Evolutionary conservation across 805 yeast genomes (phyloP).

Genomic region (Saturnispora sanitii): DNA sequence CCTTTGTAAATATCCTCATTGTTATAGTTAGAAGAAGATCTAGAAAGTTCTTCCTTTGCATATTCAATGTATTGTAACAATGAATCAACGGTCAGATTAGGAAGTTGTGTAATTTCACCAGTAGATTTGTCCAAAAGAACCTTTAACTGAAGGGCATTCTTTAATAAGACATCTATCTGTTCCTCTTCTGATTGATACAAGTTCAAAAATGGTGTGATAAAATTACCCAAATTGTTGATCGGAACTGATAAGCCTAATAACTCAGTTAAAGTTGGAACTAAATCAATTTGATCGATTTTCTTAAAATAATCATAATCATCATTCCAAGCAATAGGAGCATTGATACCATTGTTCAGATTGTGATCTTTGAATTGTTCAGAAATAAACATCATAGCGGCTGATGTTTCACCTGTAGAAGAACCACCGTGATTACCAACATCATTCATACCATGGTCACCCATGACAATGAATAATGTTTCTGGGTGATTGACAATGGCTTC

Average conservation of each 20-base stretch:
- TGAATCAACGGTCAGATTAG: slow-evolving; percentile 11
- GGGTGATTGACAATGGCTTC: slow-evolving; percentile 22
- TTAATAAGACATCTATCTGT: slow-evolving; percentile 31
- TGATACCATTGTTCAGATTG: slow-evolving; percentile 13
- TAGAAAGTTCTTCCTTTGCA: slow-evolving; percentile 43
- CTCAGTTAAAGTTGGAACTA: slow-evolving; percentile 60
- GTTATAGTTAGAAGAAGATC: slow-evolving; percentile 66
- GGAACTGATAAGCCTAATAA: slow-evolving; percentile 61
- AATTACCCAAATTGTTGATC: slow-evolving; percentile 61
- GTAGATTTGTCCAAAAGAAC: slow-evolving; percentile 35
- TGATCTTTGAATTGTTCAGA: slow-evolving; percentile 45
- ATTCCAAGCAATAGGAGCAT: slow-evolving; percentile 31
- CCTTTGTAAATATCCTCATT: slow-evolving; percentile 40
- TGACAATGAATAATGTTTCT: slow-evolving; percentile 55
- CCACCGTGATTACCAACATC: slow-evolving; percentile 97
- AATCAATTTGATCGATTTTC: slow-evolving; percentile 54
- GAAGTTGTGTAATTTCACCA: slow-evolving; percentile 16
- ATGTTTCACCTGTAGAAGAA: slow-evolving; percentile 84
- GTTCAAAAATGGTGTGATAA: slow-evolving; percentile 48
- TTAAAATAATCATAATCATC: slow-evolving; percentile 44
- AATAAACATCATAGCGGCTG: slow-evolving; percentile 66
- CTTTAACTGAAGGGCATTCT: slow-evolving; percentile 51
- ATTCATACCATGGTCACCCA: slow-evolving; percentile 97
- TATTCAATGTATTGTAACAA: slow-evolving; percentile 29
- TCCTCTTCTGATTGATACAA: slow-evolving; percentile 35